phyloP scores from a whole-genome alignment of 441 rosid genomes.

The Geranium incanum region DNA sequence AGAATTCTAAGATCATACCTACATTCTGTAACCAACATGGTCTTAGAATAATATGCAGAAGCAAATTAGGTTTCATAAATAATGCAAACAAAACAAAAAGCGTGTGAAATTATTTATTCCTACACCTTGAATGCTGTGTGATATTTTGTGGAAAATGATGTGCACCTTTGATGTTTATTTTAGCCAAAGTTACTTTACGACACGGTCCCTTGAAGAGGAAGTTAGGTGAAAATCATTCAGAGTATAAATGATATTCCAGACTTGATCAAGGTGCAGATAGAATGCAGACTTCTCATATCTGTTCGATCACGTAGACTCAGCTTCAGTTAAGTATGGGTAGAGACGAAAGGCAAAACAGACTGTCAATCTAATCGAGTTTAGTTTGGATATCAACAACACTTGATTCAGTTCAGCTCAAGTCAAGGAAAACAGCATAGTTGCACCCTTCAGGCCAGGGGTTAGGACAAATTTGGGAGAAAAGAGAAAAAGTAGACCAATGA shows the following conservation, averaged over 20 bases:
- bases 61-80: not conserved
- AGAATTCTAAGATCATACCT: not conserved
- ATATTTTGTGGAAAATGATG: not conserved
- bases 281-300: not conserved
- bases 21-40: slow-evolving; percentile 9
- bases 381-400: not conserved
- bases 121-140: not conserved
- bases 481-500: not conserved
- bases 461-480: not conserved
- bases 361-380: not conserved
- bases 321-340: slow-evolving; percentile 1
- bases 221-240: not conserved
- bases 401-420: not conserved
- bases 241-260: not conserved
- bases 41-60: slow-evolving; percentile 1
- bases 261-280: not conserved
- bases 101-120: not conserved
- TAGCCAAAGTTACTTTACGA: not conserved
- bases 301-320: not conserved
- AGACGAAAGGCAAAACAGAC: not conserved
- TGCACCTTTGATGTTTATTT: not conserved
- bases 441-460: slow-evolving; percentile 4
- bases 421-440: not conserved
- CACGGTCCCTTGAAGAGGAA: not conserved
- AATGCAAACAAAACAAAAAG: not conserved